phyloP scores from a whole-genome alignment of 768 basidiomycete genomes.

The Suillus subluteus region DNA sequence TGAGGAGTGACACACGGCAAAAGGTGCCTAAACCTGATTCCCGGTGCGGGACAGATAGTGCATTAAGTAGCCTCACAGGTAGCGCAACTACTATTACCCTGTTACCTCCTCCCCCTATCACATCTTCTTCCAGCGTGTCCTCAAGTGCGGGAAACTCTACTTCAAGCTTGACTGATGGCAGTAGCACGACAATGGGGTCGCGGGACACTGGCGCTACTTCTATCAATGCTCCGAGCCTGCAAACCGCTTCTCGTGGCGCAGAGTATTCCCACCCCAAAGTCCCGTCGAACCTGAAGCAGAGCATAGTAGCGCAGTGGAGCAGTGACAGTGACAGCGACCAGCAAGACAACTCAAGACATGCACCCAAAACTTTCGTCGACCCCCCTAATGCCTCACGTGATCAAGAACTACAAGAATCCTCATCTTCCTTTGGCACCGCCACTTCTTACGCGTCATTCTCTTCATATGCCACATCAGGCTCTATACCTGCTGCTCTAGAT shows the following conservation, averaged over 20 bases:
- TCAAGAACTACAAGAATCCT: slow-evolving; percentile 5
- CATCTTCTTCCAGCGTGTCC: slow-evolving; percentile 5
- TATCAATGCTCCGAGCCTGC: background rate
- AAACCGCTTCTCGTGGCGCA: background rate
- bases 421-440: slow-evolving; percentile 3
- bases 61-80: slow-evolving; percentile 4
- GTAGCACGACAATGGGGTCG: background rate
- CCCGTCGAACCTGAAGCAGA: slow-evolving; percentile 1
- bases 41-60: background rate
- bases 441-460: slow-evolving; percentile 8
- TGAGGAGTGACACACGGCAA: background rate
- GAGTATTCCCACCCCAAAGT: background rate
- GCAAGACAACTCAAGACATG: background rate
- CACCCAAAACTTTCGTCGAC: background rate
- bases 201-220: background rate
- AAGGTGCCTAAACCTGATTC: background rate
- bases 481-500: background rate
- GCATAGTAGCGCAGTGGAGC: background rate
- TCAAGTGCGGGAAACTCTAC: slow-evolving; percentile 8
- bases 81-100: slow-evolving; percentile 7
- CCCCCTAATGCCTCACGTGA: background rate
- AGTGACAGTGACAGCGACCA: background rate
- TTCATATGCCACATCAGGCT: slow-evolving; percentile 5
- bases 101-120: slow-evolving; percentile 7
- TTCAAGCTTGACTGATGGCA: slow-evolving; percentile 4